phyloP scores from a whole-genome alignment of 1,284 basidiomycete genomes.

The Tilletia horrida region DNA sequence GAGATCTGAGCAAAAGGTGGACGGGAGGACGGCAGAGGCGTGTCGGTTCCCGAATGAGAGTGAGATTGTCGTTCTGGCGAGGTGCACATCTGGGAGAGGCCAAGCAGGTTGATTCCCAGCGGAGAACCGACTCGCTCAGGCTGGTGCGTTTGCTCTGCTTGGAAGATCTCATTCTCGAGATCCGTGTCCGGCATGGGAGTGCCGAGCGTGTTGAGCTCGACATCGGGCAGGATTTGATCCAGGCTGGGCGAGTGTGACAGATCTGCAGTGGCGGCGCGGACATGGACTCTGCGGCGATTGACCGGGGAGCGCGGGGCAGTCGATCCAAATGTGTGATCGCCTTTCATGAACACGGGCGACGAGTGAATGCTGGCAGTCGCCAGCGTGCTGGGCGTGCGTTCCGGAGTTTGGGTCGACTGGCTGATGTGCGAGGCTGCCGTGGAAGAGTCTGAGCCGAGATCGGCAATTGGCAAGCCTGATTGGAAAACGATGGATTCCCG shows the following conservation, averaged over 20 bases:
- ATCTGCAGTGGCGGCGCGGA: neutral
- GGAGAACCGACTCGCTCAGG: neutral
- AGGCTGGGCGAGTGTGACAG: slow-evolving; percentile 3
- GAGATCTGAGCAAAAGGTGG: neutral
- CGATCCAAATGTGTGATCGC: slow-evolving; percentile 7
- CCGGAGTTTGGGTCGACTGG: neutral
- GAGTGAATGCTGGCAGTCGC: neutral
- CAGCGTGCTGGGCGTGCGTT: neutral
- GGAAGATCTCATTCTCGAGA: neutral
- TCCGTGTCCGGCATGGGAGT: slow-evolving; percentile 2
- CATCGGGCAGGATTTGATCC: neutral
- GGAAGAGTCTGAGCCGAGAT: neutral
- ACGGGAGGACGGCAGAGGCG: too few species aligned
- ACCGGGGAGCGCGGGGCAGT: slow-evolving; percentile 7
- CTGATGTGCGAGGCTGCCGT: neutral
- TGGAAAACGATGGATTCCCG: neutral
- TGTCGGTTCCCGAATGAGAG: too few species aligned
- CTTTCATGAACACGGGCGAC: neutral
- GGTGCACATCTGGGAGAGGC: neutral
- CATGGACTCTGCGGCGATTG: neutral
- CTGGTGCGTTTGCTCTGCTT: neutral
- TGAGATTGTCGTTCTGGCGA: too few species aligned
- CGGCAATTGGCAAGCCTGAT: neutral
- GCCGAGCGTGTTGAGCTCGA: neutral
- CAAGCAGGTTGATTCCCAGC: neutral